These are phyloP conservation scores for Arabidopsis hybrid DNA, from an alignment of 441 rosid species.

Conservation along the genomic window DNA sequence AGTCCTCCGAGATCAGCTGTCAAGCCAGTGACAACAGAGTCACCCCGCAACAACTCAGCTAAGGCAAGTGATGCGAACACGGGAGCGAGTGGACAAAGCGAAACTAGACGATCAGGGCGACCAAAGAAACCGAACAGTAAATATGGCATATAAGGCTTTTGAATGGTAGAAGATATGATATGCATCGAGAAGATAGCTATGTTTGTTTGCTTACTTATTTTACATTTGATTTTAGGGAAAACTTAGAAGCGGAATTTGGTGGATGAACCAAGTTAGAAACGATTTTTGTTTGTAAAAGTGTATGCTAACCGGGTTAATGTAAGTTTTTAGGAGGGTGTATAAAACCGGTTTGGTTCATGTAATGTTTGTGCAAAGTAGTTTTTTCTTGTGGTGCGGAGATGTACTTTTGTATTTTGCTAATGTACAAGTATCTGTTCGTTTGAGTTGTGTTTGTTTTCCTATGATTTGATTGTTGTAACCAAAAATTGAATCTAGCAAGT, in stretches of 20 bases:
- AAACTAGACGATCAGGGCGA: background rate
- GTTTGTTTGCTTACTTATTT: background rate
- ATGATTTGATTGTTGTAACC: background rate
- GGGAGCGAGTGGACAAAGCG: background rate
- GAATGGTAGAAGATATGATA: background rate
- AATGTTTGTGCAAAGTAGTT: background rate
- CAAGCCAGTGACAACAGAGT: background rate
- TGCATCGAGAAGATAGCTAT: background rate
- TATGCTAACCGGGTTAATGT: slow-evolving; percentile 2
- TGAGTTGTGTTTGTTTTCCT: background rate
- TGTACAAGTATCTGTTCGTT: background rate
- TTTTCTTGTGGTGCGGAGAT: background rate
- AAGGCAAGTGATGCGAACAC: background rate
- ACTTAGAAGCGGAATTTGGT: background rate
- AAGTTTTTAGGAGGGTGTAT: background rate
- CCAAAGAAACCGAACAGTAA: background rate
- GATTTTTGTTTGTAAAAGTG: slow-evolving; percentile 2
- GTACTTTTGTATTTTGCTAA: background rate
- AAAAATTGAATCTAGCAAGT: too few relatives aligned
- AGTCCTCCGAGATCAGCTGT: background rate
- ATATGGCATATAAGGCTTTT: background rate
- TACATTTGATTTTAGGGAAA: background rate
- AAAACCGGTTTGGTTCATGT: background rate
- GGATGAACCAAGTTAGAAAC: background rate
- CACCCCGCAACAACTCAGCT: background rate